Conservation (phyloP, 2,329 filamentous ascomycete species). For the Beauveria rudraprayagi region DNA sequence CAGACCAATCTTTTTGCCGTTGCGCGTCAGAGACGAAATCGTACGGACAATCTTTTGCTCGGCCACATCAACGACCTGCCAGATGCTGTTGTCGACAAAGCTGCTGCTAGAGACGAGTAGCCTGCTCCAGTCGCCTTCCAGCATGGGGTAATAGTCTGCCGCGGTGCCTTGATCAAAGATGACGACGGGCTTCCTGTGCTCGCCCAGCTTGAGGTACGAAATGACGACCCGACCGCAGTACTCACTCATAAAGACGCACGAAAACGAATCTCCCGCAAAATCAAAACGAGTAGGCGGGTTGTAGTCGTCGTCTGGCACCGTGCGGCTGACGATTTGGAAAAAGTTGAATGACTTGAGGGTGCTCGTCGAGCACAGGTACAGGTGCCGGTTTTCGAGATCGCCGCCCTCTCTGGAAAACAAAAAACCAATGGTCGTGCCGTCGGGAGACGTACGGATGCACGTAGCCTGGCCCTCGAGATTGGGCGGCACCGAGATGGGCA, state of each 20-base stretch:
- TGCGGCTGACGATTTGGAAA: conserved; percentile 4
- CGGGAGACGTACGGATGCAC: conserved; percentile 28
- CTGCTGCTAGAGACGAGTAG: conserved; percentile 30
- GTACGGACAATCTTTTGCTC: conserved; percentile 16
- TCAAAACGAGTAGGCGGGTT: conserved; percentile 25
- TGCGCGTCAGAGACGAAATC: conserved; percentile 24
- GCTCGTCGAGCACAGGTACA: conserved; percentile 24
- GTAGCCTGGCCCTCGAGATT: conserved; percentile 14
- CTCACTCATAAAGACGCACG: conserved; percentile 26
- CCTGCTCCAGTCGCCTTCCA: conserved; percentile 18
- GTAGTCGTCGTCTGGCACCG: conserved; percentile 15
- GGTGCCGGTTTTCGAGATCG: conserved; percentile 19
- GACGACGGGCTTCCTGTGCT: conserved; percentile 18
- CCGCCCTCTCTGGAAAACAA: conserved; percentile 20
- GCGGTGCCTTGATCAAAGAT: conserved; percentile 23
- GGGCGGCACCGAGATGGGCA: conserved; percentile 17
- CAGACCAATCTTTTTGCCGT: conserved; percentile 26
- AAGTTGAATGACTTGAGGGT: conserved; percentile 13
- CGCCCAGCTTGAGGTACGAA: conserved; percentile 25
- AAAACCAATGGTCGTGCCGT: conserved; percentile 29
- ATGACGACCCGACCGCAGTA: conserved; percentile 26
- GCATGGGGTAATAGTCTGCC: conserved; percentile 20
- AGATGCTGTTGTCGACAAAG: conserved; percentile 31
- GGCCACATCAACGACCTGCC: conserved; percentile 25
- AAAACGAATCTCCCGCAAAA: conserved; percentile 26